Evolutionary conservation across 2,329 filamentous ascomycete genomes (phyloP).

Genomic region (Ceratocystiopsis minuta): DNA sequence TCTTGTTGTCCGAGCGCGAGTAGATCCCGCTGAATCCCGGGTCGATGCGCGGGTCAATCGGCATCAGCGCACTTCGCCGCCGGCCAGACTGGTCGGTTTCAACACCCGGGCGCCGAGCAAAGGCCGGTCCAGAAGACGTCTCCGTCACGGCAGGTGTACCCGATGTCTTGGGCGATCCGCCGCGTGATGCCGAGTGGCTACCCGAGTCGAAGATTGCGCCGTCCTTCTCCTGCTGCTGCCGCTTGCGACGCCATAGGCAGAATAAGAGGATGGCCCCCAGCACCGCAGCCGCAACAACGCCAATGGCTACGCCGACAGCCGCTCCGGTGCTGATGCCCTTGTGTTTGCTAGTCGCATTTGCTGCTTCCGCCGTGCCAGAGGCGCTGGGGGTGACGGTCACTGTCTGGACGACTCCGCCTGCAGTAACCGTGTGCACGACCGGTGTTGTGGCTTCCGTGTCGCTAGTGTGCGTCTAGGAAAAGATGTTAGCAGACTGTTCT

Average conservation of each 20-base stretch:
- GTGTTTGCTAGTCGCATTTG: slow-evolving; percentile 6
- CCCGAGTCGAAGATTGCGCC: slow-evolving; percentile 23
- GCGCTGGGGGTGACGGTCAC: slow-evolving; percentile 29
- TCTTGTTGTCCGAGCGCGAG: slow-evolving; percentile 33
- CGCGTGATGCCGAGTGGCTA: slow-evolving; percentile 23
- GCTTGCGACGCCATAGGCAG: slow-evolving; percentile 12
- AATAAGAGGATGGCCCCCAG: slow-evolving; percentile 9
- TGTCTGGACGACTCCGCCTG: slow-evolving; percentile 33
- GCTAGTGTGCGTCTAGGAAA: not conserved
- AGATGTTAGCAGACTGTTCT: not conserved
- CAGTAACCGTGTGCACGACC: slow-evolving; percentile 34
- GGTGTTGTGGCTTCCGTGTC: slow-evolving; percentile 7
- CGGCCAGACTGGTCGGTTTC: slow-evolving; percentile 20
- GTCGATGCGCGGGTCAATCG: slow-evolving; percentile 45
- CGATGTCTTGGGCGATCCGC: slow-evolving; percentile 32
- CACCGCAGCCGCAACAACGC: slow-evolving; percentile 19
- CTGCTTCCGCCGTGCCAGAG: not conserved
- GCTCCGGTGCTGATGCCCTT: slow-evolving; percentile 25
- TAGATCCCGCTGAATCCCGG: slow-evolving; percentile 41
- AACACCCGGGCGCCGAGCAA: slow-evolving; percentile 1
- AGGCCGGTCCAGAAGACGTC: slow-evolving; percentile 9
- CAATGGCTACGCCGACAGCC: slow-evolving; percentile 34
- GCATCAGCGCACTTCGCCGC: slow-evolving; percentile 33
- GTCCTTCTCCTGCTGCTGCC: slow-evolving; percentile 24
- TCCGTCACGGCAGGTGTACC: slow-evolving; percentile 24